Evolutionary conservation across 352 stramenopile species (phyloP).

Genomic region (Phytophthora citrophthora): DNA sequence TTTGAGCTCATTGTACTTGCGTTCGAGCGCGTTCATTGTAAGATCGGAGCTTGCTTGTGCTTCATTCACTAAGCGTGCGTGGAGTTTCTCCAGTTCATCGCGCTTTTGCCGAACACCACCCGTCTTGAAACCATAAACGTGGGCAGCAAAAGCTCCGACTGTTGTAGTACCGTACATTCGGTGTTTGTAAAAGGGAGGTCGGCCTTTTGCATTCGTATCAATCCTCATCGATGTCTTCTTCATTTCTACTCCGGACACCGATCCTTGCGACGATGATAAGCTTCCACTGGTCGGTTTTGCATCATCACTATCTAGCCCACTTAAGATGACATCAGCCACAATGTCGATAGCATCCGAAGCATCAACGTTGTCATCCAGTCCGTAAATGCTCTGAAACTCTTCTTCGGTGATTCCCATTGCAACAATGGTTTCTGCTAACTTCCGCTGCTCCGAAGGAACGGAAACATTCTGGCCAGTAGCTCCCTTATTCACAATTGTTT

Average conservation of each 20-base stretch:
- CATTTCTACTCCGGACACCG: conserved; percentile 2
- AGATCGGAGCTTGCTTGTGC: conserved; percentile 69
- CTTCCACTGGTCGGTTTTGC: conserved; percentile 12
- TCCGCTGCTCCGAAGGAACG: conserved; percentile 64
- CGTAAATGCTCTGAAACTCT: conserved; percentile 46
- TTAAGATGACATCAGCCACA: conserved; percentile 12
- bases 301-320: conserved; percentile 19
- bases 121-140: conserved; percentile 85
- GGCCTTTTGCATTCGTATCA: conserved; percentile 20
- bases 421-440: conserved; percentile 77
- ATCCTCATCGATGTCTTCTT: conserved; percentile 24
- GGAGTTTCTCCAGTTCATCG: conserved; percentile 64
- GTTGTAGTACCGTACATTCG: conserved; percentile 84
- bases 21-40: conserved; percentile 74
- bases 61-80: conserved; percentile 56
- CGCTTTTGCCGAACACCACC: conserved; percentile 81
- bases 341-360: conserved; percentile 20
- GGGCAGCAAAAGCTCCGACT: conserved; percentile 82
- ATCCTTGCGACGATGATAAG: not conserved
- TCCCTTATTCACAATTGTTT: conserved; percentile 75
- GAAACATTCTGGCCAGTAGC: conserved; percentile 38
- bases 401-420: conserved; percentile 66
- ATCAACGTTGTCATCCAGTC: conserved; percentile 26
- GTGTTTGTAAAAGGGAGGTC: conserved; percentile 55
- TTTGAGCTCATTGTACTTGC: conserved; percentile 82